phyloP scores from a whole-genome alignment of 108 stramenopile species.

The Nannochloropsis salina region DNA sequence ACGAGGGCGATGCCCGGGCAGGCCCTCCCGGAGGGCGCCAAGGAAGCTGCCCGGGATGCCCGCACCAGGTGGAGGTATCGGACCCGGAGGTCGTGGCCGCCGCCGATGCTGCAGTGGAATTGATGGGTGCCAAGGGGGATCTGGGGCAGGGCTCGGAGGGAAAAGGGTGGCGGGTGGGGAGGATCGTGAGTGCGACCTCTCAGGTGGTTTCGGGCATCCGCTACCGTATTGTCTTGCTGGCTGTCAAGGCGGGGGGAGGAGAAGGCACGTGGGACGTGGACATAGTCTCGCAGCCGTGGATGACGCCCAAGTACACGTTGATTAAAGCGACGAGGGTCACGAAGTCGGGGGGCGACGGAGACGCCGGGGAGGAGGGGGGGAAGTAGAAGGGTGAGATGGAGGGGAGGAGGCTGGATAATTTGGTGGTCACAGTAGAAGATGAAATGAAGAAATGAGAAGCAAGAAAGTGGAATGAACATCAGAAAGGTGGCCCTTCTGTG shows the following conservation, averaged over 20 bases:
- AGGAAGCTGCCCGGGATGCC: constrained; percentile 1
- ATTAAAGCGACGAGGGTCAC: background rate
- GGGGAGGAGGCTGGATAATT: background rate
- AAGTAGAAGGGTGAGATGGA: background rate
- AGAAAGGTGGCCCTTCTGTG: background rate
- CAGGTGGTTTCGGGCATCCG: background rate
- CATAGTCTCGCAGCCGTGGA: background rate
- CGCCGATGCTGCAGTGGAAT: background rate
- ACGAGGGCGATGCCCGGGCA: background rate
- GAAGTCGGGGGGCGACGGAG: background rate
- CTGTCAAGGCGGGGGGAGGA: background rate
- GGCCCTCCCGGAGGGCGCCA: background rate
- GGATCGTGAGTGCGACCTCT: background rate
- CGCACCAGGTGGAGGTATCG: background rate
- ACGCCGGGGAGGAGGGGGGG: background rate
- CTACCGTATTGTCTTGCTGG: background rate
- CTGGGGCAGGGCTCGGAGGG: background rate
- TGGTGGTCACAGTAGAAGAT: background rate
- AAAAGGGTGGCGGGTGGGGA: background rate
- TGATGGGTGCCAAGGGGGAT: background rate
- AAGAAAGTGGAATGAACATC: background rate
- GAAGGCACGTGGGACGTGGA: background rate
- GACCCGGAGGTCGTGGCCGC: background rate
- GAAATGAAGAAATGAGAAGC: background rate
- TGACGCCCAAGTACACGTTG: background rate